A percentile compares a stretch with the other conserved stretches of the same genome.
Evolutionary conservation across 306 rosid species (phyloP).

Genomic region (Vachellia collinsii): DNA sequence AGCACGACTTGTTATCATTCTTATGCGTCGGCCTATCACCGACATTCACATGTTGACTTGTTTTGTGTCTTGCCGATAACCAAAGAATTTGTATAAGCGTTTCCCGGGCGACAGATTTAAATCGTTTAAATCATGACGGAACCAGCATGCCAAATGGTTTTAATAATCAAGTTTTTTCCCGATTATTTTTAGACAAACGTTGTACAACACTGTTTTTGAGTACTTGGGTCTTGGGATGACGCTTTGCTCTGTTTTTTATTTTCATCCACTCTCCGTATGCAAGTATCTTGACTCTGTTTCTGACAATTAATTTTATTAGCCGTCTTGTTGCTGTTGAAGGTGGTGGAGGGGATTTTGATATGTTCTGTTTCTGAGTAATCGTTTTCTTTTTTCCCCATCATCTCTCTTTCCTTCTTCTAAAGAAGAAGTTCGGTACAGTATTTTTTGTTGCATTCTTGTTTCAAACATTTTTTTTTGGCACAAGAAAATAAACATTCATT

Average conservation of each 20-base stretch:
- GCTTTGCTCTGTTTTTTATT: background rate
- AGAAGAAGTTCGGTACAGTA: background rate
- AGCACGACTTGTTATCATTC: background rate
- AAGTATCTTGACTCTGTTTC: background rate
- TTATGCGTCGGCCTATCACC: constrained; percentile 25
- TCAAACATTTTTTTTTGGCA: background rate
- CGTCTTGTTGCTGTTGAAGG: background rate
- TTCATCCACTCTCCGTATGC: background rate
- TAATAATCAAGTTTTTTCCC: background rate
- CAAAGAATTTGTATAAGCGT: background rate
- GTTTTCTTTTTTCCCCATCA: background rate
- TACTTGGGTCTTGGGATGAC: background rate
- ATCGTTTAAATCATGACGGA: background rate
- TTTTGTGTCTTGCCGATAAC: constrained; percentile 6
- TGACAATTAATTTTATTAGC: background rate
- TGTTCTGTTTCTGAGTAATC: background rate
- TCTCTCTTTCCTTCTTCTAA: background rate
- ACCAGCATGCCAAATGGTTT: background rate
- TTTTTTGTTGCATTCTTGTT: background rate
- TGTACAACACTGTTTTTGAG: background rate
- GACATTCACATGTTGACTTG: constrained; percentile 28
- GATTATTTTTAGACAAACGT: background rate
- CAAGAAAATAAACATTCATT: background rate
- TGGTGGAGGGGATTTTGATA: background rate
- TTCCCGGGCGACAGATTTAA: background rate